A percentile compares a stretch with the other conserved stretches of the same genome.
Conservation (phyloP, 345 rosid species). For the Populus davidiana region DNA sequence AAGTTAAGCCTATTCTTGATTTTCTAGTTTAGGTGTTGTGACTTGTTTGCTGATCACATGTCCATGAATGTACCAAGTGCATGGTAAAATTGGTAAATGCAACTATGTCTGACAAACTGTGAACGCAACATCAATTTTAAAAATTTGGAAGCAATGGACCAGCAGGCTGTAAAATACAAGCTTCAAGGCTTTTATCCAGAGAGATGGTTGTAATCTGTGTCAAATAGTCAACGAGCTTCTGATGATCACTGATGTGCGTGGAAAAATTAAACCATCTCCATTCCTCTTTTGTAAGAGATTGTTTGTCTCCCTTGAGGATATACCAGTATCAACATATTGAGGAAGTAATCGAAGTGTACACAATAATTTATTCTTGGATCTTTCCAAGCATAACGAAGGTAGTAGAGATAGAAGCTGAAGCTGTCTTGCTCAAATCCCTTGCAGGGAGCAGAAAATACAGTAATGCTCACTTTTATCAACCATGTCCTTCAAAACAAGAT, state of each 20-base stretch:
- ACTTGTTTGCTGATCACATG: background rate
- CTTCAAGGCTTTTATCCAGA: background rate
- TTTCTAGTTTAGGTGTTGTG: background rate
- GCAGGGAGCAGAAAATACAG: background rate
- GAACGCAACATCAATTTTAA: background rate
- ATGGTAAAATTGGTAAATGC: background rate
- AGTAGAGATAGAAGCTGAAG: background rate
- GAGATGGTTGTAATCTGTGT: background rate
- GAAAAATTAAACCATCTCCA: background rate
- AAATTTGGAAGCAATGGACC: background rate
- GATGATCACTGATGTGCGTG: background rate
- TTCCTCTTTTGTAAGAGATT: background rate
- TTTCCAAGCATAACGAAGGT: background rate
- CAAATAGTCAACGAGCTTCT: background rate
- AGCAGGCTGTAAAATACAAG: background rate
- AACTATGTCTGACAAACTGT: background rate
- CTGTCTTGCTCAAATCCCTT: background rate
- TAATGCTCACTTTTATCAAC: background rate
- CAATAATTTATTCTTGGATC: background rate
- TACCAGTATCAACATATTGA: background rate
- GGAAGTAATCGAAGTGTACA: background rate
- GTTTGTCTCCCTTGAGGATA: background rate
- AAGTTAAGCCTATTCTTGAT: background rate
- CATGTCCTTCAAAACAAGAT: background rate
- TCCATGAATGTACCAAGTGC: background rate